phyloP scores from a whole-genome alignment of 371 early-diverging fungal species.

The Cokeromyces recurvatus region DNA sequence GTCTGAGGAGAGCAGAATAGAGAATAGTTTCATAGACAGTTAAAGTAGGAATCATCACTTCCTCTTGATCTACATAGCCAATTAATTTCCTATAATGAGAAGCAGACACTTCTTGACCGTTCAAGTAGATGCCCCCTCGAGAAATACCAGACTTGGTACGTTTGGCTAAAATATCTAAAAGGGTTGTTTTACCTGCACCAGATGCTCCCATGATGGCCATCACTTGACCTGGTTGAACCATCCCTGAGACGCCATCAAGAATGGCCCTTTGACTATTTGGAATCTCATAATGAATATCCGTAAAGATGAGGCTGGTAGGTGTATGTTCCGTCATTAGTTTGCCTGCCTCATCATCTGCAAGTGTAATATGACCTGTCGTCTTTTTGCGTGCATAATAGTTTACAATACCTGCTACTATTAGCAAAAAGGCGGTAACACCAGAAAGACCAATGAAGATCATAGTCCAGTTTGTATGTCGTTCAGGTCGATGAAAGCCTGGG shows the following conservation, averaged over 20 bases:
- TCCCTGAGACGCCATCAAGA: constrained; percentile 62
- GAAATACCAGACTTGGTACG: constrained; percentile 57
- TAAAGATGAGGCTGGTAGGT: constrained; percentile 65
- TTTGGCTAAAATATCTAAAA: constrained; percentile 75
- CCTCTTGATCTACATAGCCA: constrained; percentile 87
- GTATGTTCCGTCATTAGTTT: constrained; percentile 73
- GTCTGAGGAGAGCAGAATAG: constrained; percentile 75
- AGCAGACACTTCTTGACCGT: constrained; percentile 54
- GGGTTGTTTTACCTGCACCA: constrained; percentile 65
- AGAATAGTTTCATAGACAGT: constrained; percentile 80
- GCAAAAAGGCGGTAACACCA: constrained; percentile 55
- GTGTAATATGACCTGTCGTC: constrained; percentile 25
- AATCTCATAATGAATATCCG: constrained; percentile 56
- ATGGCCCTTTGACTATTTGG: constrained; percentile 30
- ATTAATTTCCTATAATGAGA: constrained; percentile 59
- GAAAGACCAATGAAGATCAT: constrained; percentile 57
- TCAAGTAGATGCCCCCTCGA: constrained; percentile 59
- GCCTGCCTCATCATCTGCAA: constrained; percentile 58
- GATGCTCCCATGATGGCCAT: constrained; percentile 82
- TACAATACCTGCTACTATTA: constrained; percentile 38
- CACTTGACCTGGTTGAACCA: constrained; percentile 79
- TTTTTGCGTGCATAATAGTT: constrained; percentile 38
- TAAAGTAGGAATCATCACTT: constrained; percentile 76
- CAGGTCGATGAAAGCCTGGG: constrained; percentile 68
- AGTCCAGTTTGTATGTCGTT: constrained; percentile 53